phyloP scores from a whole-genome alignment of 805 yeast species.

The Starmerella stellata region DNA sequence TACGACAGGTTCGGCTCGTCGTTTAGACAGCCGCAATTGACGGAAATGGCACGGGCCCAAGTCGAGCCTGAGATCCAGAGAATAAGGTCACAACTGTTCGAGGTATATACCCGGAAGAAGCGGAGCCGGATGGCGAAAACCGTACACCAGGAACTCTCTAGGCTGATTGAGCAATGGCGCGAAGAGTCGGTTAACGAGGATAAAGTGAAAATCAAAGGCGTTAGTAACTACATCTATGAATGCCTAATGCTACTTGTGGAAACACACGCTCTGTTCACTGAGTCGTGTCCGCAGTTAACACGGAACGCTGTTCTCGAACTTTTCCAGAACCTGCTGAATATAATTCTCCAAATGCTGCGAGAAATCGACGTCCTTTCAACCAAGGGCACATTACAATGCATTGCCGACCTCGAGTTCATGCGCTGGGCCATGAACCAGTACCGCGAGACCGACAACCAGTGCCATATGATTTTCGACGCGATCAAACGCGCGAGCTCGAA shows the following conservation, averaged over 20 bases:
- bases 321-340: conserved; percentile 26
- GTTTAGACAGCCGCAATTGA: conserved; percentile 3
- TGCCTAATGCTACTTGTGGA: conserved; percentile 32
- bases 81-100: conserved; percentile 29
- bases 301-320: conserved; percentile 30
- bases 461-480: conserved; percentile 20
- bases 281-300: conserved; percentile 32
- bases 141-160: conserved; percentile 27
- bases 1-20: conserved; percentile 8
- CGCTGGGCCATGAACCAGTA: conserved; percentile 22
- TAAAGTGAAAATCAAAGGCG: conserved; percentile 2
- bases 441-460: conserved; percentile 15
- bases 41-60: conserved; percentile 1
- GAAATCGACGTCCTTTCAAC: conserved; percentile 30
- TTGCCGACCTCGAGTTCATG: conserved; percentile 38
- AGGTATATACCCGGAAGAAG: conserved; percentile 30
- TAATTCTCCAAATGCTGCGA: conserved; percentile 27
- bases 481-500: conserved; percentile 18
- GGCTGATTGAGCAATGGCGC: conserved; percentile 31
- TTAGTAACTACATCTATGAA: conserved; percentile 31
- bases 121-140: conserved; percentile 37
- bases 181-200: conserved; percentile 20
- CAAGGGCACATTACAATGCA: conserved; percentile 33
- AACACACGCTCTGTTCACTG: conserved; percentile 34
- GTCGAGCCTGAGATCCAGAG: conserved; percentile 31